Percentiles rank a stretch among this genome's conserved stretches.
These are phyloP conservation scores for Fusarium dimerum DNA, from an alignment of 2,329 filamentous ascomycete species.

Conservation along the genomic window DNA sequence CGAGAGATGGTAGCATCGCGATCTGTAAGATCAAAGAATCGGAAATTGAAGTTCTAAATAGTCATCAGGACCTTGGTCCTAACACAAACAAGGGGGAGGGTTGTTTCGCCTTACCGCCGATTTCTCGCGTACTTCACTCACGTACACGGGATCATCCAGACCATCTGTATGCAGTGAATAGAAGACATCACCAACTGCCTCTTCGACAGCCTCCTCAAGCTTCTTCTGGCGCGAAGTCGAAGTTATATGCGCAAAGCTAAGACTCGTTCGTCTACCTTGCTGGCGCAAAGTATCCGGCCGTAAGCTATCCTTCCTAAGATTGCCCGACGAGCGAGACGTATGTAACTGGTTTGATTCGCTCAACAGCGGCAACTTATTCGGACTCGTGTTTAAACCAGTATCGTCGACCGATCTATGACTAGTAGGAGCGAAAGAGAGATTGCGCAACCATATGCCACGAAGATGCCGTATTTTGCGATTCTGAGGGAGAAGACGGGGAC, in stretches of 20 bases:
- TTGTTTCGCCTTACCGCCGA: slow-evolving; percentile 70
- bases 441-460: slow-evolving; percentile 82
- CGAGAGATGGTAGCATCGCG: slow-evolving; percentile 67
- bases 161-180: slow-evolving; percentile 76
- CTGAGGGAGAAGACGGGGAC: slow-evolving; percentile 62
- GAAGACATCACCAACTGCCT: slow-evolving; percentile 81
- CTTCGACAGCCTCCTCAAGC: slow-evolving; percentile 71
- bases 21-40: slow-evolving; percentile 73
- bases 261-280: slow-evolving; percentile 48
- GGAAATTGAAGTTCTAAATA: slow-evolving; percentile 78
- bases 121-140: slow-evolving; percentile 78
- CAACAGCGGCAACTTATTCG: slow-evolving; percentile 62
- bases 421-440: slow-evolving; percentile 69
- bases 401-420: slow-evolving; percentile 74
- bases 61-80: slow-evolving; percentile 2
- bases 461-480: slow-evolving; percentile 90
- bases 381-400: slow-evolving; percentile 68
- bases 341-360: slow-evolving; percentile 51
- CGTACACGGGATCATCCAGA: slow-evolving; percentile 75
- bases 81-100: too few species aligned
- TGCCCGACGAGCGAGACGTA: slow-evolving; percentile 57
- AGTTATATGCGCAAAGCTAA: slow-evolving; percentile 48
- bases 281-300: slow-evolving; percentile 41
- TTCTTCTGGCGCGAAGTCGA: slow-evolving; percentile 66
- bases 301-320: slow-evolving; percentile 40